Conservation (phyloP, 202 grass and related monocot species). For the Schoenoplectus tabernaemontani region DNA sequence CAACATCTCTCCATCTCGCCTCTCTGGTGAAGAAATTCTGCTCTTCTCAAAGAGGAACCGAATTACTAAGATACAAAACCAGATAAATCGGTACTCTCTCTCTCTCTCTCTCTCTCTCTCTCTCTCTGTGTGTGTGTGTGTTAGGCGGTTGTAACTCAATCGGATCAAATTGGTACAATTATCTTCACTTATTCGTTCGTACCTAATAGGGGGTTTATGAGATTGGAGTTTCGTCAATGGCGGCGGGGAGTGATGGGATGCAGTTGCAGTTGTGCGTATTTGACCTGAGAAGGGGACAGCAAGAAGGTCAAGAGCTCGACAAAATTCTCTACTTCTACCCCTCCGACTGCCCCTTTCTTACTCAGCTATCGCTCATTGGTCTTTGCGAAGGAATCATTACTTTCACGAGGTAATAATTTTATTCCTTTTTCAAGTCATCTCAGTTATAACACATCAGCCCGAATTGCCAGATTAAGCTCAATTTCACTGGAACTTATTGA, state of each 20-base stretch:
- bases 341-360: conserved; percentile 68
- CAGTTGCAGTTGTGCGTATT: conserved; percentile 86
- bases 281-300: conserved; percentile 77
- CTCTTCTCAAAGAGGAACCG: neutral
- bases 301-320: conserved; percentile 93
- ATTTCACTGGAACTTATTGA: neutral
- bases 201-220: neutral
- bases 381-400: conserved; percentile 94
- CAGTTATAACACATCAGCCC: no score
- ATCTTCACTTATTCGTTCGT: neutral
- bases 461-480: neutral
- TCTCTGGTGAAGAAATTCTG: neutral
- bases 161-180: neutral
- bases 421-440: neutral
- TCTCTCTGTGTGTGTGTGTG: no score
- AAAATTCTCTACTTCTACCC: conserved; percentile 96
- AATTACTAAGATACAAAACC: neutral
- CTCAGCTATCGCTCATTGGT: conserved; percentile 85
- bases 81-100: neutral
- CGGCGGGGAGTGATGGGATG: conserved; percentile 36
- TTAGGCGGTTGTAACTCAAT: neutral
- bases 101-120: neutral
- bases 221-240: conserved; percentile 52
- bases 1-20: neutral
- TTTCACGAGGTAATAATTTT: conserved; percentile 55